Base-by-base conservation (phyloP, 192 early-diverging fungal genomes). In the Umbelopsis sp. region DNA sequence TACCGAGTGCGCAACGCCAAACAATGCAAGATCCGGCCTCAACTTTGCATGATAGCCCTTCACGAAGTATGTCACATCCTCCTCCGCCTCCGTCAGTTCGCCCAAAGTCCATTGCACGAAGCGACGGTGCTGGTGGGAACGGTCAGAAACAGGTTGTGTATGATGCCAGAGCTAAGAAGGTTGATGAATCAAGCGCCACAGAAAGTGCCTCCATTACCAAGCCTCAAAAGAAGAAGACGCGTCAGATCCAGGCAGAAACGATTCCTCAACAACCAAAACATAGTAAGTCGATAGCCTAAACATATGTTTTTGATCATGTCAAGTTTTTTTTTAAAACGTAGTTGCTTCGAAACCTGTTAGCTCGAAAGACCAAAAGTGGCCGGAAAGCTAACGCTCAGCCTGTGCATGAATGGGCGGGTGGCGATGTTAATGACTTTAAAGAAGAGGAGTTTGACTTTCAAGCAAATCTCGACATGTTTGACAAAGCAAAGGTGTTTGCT, bases 381-480 rank as follows among this genome's bases (percentile, higher is more conserved):
- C 21, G 33, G 35, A 61, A 61, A 30, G 15, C 33, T 35, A 23
- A 22, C 2, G 25, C 7, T 61, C 55, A 11, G 1, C 55, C 55
- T 27, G 25, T 61, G 12, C 55, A 86, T 48, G 84, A 80, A 23
- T 90, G 88, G 88, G 88, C 88, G 7, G 81, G 79, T 21, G 85
- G 80, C 1, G 85, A 87, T 74, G 84, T 87, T 10, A 82, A 86
- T 35, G 81, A 81, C 13, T 90, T 84, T 45, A 83, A 84, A 65
- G 77, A 84, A 35, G 79, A 88, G 66, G 88, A 90, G 53, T 90
- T 90, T 73, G 88, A 90, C 74, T 90, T 90, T 47, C 87, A 90
- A 49, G 75, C 74, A 21, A 88, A 90, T 67, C 55, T 90, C 11
- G 76, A 80, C 21, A 73, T 88, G 71, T 90, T 90, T 82, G 91